A percentile compares a stretch with the other conserved stretches of the same genome.
Conservation (phyloP, 2,329 filamentous ascomycete genomes). For the Ceratocystis colombiana region DNA sequence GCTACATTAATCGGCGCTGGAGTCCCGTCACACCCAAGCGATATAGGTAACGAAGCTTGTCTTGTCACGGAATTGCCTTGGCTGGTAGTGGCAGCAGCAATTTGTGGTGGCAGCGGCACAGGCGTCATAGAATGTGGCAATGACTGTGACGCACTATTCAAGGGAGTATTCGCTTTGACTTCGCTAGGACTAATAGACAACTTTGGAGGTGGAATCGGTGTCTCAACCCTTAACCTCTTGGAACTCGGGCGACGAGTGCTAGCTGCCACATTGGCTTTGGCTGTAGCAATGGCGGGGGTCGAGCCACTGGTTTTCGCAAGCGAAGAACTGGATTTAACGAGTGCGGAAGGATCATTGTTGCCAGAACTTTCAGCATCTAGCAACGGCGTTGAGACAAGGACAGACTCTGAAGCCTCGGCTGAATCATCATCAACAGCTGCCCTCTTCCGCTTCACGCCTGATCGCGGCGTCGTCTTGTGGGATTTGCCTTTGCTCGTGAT, state of each 20-base stretch:
- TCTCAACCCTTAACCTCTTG: conserved; percentile 49
- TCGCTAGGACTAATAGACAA: conserved; percentile 29
- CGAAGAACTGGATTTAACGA: no score
- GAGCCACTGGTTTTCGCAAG: background rate
- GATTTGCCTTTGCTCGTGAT: background rate
- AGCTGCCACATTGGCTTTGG: conserved; percentile 28
- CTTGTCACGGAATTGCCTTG: background rate
- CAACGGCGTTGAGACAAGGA: no score
- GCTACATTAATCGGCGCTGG: background rate
- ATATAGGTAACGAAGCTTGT: conserved; percentile 6
- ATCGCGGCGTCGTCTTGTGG: background rate
- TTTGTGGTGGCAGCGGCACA: conserved; percentile 31
- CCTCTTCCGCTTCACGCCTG: conserved; percentile 19
- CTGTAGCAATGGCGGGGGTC: conserved; percentile 31
- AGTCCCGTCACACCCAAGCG: background rate
- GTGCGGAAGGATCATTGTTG: no score
- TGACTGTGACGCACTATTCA: background rate
- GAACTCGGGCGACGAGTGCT: conserved; percentile 1
- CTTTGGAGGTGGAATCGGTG: conserved; percentile 42
- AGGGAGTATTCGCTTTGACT: conserved; percentile 28
- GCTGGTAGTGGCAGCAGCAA: background rate
- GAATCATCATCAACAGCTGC: conserved; percentile 19
- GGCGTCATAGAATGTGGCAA: conserved; percentile 34
- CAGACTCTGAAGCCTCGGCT: conserved; percentile 12
- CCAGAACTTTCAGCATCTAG: no score